A percentile compares a stretch with the other conserved stretches of the same genome.
Evolutionary conservation across 1,284 basidiomycete species (phyloP).

Genomic region (Sanghuangporus weigelae): DNA sequence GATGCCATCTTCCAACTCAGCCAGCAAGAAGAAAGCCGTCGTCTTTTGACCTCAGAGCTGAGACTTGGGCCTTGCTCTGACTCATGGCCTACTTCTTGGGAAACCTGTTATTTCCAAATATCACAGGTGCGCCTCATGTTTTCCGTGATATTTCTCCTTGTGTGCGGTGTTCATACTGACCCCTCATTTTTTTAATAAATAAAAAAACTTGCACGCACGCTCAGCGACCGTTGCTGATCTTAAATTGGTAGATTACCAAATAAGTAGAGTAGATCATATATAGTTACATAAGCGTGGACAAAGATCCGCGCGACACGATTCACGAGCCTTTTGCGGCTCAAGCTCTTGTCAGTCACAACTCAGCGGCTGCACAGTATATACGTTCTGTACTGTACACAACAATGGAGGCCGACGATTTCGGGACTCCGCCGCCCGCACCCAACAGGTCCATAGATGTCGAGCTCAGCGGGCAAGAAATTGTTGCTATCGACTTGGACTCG

Average conservation of each 20-base stretch:
- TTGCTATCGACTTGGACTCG: constrained; percentile 74
- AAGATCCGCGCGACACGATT: not conserved
- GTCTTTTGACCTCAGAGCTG: constrained; percentile 33
- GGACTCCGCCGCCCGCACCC: constrained; percentile 2
- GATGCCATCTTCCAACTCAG: constrained; percentile 23
- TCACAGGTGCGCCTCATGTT: too few species aligned
- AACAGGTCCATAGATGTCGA: constrained; percentile 43
- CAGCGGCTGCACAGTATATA: not conserved
- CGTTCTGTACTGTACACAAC: not conserved
- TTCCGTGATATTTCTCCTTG: too few species aligned
- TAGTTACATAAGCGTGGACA: not conserved
- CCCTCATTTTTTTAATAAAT: too few species aligned
- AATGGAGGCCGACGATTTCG: constrained; percentile 14
- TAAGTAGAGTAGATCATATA: not conserved
- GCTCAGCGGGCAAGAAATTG: constrained; percentile 72
- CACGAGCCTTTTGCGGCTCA: not conserved
- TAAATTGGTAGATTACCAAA: not conserved
- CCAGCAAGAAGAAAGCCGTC: constrained; percentile 49
- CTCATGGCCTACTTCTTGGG: too few species aligned
- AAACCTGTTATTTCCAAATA: too few species aligned
- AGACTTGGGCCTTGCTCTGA: not conserved
- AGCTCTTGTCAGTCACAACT: not conserved
- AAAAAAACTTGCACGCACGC: too few species aligned
- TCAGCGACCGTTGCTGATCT: too few species aligned
- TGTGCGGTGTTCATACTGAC: too few species aligned